A percentile compares a stretch with the other conserved stretches of the same genome.
These are phyloP conservation scores for Nitzschia palea DNA, from an alignment of 108 stramenopile genomes.

Conservation along the genomic window DNA sequence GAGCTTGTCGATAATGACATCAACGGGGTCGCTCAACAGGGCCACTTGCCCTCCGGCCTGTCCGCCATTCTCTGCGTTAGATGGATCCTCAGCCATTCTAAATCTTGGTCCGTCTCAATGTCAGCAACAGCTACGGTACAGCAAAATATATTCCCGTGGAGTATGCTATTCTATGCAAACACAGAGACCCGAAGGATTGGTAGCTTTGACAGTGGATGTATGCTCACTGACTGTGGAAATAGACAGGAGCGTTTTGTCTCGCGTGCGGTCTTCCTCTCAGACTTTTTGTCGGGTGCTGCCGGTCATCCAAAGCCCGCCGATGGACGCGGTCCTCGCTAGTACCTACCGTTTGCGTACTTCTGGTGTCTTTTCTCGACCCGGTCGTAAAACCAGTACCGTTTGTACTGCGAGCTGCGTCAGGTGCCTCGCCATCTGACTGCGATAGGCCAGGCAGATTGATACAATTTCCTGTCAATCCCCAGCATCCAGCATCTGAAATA, in stretches of 20 bases:
- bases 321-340: too few relatives aligned
- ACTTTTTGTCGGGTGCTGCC: background rate
- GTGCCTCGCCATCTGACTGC: too few relatives aligned
- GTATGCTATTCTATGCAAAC: background rate
- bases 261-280: background rate
- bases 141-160: background rate
- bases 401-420: too few relatives aligned
- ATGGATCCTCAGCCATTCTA: constrained; percentile 41
- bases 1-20: constrained; percentile 89
- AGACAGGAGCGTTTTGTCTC: background rate
- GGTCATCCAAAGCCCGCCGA: constrained; percentile 4
- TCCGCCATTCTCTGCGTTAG: constrained; percentile 31
- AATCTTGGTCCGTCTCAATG: background rate
- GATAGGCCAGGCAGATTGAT: too few relatives aligned
- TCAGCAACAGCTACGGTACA: background rate
- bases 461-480: too few relatives aligned
- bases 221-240: too few relatives aligned
- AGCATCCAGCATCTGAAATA: too few relatives aligned
- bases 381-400: too few relatives aligned
- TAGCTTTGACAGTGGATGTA: too few relatives aligned
- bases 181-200: background rate
- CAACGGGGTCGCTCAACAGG: constrained; percentile 82
- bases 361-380: too few relatives aligned
- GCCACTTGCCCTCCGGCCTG: constrained; percentile 47
- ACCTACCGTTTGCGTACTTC: too few relatives aligned